Evolutionary conservation across 2,329 filamentous ascomycete genomes (phyloP).

Genomic region (Fusarium proliferatum): DNA sequence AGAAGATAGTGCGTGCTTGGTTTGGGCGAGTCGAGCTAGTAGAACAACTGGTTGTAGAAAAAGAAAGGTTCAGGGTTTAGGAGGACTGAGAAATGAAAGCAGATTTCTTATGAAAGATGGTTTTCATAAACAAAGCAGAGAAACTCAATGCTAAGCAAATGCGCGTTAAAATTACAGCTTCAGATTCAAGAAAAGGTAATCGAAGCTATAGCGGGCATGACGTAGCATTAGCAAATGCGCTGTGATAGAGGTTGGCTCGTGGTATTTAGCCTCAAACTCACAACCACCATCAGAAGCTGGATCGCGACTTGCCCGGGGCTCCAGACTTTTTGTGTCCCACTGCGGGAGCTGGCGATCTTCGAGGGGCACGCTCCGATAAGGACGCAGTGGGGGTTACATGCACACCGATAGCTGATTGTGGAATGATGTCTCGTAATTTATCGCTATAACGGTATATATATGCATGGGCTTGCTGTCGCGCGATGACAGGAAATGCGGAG

Average conservation of each 20-base stretch:
- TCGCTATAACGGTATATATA: conserved; percentile 14
- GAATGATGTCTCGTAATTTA: conserved; percentile 1
- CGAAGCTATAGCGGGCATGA: conserved; percentile 29
- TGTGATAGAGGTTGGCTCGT: conserved; percentile 31
- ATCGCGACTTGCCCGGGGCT: conserved; percentile 25
- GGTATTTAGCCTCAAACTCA: conserved; percentile 12
- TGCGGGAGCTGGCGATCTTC: conserved; percentile 29
- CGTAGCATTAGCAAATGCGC: conserved; percentile 24
- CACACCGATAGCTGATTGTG: conserved; percentile 41
- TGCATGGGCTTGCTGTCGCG: conserved; percentile 13
- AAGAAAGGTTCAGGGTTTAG: conserved; percentile 13
- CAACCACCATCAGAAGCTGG: conserved; percentile 5
- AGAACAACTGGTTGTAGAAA: not conserved
- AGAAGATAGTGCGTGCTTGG: conserved; percentile 19
- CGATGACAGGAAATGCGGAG: conserved; percentile 17
- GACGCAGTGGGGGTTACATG: conserved; percentile 31
- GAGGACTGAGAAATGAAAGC: conserved; percentile 1
- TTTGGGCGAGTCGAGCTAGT: conserved; percentile 13
- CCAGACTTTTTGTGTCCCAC: conserved; percentile 37
- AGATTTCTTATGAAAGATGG: not conserved
- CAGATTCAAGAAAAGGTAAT: not conserved
- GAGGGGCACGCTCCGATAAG: conserved; percentile 25
- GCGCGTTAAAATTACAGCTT: conserved; percentile 10
- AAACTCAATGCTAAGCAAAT: not conserved
- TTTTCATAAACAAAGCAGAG: not conserved